Percentiles rank a stretch among this genome's conserved stretches.
These are phyloP conservation scores for Ilyonectria robusta DNA, from an alignment of 2,329 filamentous ascomycete genomes.

Conservation along the genomic window DNA sequence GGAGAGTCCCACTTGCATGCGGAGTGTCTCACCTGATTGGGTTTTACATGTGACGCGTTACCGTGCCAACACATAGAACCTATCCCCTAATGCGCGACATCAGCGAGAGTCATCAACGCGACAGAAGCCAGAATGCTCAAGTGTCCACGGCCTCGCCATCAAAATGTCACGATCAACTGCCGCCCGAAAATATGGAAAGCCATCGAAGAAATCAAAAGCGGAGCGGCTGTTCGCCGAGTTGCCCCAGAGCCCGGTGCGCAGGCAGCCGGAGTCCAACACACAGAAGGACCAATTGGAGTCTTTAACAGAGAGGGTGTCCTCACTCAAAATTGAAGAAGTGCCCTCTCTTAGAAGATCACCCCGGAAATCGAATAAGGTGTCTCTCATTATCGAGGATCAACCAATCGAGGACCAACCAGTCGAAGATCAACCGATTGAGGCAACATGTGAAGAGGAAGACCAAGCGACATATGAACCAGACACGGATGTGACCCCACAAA, in stretches of 20 bases:
- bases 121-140: conserved; percentile 5
- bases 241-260: conserved; percentile 64
- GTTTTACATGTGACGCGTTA: not conserved
- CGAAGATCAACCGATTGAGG: conserved; percentile 31
- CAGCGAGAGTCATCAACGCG: not conserved
- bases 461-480: not conserved
- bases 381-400: conserved; percentile 25
- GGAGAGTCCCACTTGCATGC: not conserved
- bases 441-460: conserved; percentile 18
- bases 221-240: conserved; percentile 67
- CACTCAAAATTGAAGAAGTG: conserved; percentile 48
- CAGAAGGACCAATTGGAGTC: conserved; percentile 49
- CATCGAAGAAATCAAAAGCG: conserved; percentile 61
- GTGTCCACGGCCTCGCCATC: conserved; percentile 1
- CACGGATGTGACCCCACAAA: conserved; percentile 8
- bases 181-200: conserved; percentile 67
- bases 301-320: conserved; percentile 54
- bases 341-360: conserved; percentile 30
- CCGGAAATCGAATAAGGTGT: conserved; percentile 29
- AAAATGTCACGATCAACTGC: conserved; percentile 62
- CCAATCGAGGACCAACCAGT: conserved; percentile 20
- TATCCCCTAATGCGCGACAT: conserved; percentile 4
- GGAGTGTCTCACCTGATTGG: conserved; percentile 10
- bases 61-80: conserved; percentile 15
- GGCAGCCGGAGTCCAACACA: conserved; percentile 29